Evolutionary conservation across 495 filamentous ascomycete species (phyloP).

Genomic region (Paragyromitra xinjiangensis): DNA sequence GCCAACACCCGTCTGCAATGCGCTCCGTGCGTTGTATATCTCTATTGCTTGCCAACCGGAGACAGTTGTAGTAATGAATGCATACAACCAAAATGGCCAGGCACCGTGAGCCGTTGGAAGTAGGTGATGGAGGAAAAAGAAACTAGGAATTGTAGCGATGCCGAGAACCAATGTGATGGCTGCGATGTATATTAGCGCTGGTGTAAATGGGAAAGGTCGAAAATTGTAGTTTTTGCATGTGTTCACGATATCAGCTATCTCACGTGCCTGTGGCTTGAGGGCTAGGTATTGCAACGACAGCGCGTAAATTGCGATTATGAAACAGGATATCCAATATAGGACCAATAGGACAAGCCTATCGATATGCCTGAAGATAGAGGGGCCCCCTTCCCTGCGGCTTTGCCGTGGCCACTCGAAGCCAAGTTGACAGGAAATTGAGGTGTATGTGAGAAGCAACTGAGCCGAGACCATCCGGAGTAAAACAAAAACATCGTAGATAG

Average conservation of each 20-base stretch:
- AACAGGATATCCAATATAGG: neutral
- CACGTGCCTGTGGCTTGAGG: neutral
- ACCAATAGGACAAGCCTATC: neutral
- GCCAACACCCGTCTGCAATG: neutral
- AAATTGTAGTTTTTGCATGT: neutral
- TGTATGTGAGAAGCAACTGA: neutral
- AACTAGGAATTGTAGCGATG: neutral
- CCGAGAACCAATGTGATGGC: neutral
- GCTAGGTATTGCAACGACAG: neutral
- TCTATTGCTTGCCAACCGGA: neutral
- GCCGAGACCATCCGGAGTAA: neutral
- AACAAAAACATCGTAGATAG: neutral
- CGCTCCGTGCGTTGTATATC: neutral
- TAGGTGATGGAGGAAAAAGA: neutral
- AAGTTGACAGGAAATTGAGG: neutral
- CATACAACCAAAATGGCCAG: neutral
- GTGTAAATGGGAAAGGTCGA: neutral
- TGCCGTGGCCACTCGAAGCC: conserved; percentile 4
- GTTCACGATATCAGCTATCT: neutral
- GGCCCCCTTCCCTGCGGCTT: neutral
- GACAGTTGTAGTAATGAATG: neutral
- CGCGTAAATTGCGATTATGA: neutral
- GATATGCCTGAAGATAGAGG: neutral
- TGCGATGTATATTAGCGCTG: neutral
- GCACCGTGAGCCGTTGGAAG: neutral